phyloP scores from a whole-genome alignment of 2,329 filamentous ascomycete genomes.

The Fusarium coicis region DNA sequence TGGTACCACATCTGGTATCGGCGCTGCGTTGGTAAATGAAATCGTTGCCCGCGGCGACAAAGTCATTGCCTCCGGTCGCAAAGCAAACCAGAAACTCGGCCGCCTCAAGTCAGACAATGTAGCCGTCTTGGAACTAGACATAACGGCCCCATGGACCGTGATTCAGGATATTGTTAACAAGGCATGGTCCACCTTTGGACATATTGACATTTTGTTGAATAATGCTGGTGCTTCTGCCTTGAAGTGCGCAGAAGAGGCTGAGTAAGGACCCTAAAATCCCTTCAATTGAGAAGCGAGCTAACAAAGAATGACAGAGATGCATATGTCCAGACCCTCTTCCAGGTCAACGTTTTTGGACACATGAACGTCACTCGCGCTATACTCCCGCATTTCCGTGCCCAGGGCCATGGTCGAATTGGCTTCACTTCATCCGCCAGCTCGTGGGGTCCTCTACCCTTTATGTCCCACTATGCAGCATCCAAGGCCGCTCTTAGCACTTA shows the following conservation, averaged over 20 bases:
- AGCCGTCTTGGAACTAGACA: neutral
- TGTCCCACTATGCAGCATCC: neutral
- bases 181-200: neutral
- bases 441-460: neutral
- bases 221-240: neutral
- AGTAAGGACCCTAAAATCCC: neutral
- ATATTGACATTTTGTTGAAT: neutral
- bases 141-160: neutral
- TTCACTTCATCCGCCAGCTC: neutral
- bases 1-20: neutral
- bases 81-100: neutral
- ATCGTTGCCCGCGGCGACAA: neutral
- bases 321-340: neutral
- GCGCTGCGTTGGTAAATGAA: neutral
- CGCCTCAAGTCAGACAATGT: neutral
- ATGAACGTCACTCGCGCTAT: neutral
- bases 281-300: rapidly evolving
- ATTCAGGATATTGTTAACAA: neutral
- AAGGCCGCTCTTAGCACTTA: neutral
- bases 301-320: neutral
- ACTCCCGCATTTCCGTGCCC: neutral
- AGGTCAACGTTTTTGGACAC: neutral
- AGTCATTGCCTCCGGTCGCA: neutral
- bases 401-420: neutral
- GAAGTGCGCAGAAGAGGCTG: neutral